Evolutionary conservation across 148 eudicot genomes (phyloP).

Genomic region (Fallopia convolvulus): DNA sequence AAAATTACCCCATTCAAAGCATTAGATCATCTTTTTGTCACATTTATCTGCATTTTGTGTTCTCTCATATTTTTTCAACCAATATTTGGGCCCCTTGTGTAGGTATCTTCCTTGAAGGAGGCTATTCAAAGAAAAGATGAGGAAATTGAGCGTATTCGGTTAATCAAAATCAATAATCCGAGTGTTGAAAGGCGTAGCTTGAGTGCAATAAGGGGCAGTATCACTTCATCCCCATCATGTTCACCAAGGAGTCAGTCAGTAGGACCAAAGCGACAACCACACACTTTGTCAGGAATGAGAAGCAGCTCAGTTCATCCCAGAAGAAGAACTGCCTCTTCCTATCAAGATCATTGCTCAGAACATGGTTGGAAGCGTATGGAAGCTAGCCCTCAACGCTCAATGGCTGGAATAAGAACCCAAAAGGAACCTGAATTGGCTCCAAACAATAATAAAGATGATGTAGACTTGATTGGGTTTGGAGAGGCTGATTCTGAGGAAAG

Average conservation of each 20-base stretch:
- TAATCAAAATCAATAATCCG: slow-evolving; percentile 32
- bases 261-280: slow-evolving; percentile 27
- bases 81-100: background rate
- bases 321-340: slow-evolving; percentile 45
- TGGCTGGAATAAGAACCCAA: slow-evolving; percentile 47
- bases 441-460: slow-evolving; percentile 43
- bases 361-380: slow-evolving; percentile 70
- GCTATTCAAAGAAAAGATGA: slow-evolving; percentile 66
- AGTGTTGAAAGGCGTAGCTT: slow-evolving; percentile 38
- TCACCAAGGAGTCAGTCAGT: slow-evolving; percentile 69
- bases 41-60: background rate
- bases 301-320: slow-evolving; percentile 18
- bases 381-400: slow-evolving; percentile 64
- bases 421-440: slow-evolving; percentile 43
- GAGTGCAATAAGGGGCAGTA: slow-evolving; percentile 30
- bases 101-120: slow-evolving; percentile 73
- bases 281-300: slow-evolving; percentile 21
- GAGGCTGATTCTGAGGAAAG: slow-evolving; percentile 79
- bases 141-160: slow-evolving; percentile 57
- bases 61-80: background rate
- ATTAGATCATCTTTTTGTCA: background rate
- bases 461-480: slow-evolving; percentile 72
- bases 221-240: slow-evolving; percentile 17
- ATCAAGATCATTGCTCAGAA: slow-evolving; percentile 66
- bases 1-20: too few species aligned